These are phyloP conservation scores for Apiospora aurea DNA, from an alignment of 2,329 filamentous ascomycete species.

Conservation along the genomic window DNA sequence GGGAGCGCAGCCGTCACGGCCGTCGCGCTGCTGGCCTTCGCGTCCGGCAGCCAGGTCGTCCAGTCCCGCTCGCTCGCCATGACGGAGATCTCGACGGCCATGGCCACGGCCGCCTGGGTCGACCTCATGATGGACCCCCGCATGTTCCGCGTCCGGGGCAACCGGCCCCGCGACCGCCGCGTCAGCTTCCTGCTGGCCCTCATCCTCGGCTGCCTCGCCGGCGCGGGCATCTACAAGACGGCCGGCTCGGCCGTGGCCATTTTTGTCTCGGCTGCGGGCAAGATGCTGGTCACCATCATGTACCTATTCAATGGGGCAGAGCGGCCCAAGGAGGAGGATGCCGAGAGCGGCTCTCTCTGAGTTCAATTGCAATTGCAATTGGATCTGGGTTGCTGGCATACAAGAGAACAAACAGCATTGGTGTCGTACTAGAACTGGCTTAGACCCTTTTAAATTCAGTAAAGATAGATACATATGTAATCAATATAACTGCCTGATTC, in stretches of 20 bases:
- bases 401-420: not conserved
- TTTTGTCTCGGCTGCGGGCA: conserved; percentile 52
- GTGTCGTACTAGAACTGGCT: not conserved
- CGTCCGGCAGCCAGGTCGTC: conserved; percentile 66
- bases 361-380: not conserved
- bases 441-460: not conserved
- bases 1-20: conserved; percentile 51
- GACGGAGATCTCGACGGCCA: conserved; percentile 69
- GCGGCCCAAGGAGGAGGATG: conserved; percentile 34
- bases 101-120: conserved; percentile 69
- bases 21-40: conserved; percentile 60
- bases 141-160: conserved; percentile 51
- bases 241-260: conserved; percentile 52
- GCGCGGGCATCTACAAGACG: conserved; percentile 56
- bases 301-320: conserved; percentile 52
- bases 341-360: conserved; percentile 25
- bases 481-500: not conserved
- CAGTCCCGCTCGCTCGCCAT: conserved; percentile 61
- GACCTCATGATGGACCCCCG: conserved; percentile 64
- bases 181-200: conserved; percentile 57
- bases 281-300: conserved; percentile 53
- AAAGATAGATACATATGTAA: not conserved
- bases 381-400: too few species aligned
- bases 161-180: conserved; percentile 58
- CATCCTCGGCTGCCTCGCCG: conserved; percentile 56